Evolutionary conservation across 140 eudicot species (phyloP), one percentile per base, ranked within the genome.

Genomic region (Stevia rebaudiana): DNA sequence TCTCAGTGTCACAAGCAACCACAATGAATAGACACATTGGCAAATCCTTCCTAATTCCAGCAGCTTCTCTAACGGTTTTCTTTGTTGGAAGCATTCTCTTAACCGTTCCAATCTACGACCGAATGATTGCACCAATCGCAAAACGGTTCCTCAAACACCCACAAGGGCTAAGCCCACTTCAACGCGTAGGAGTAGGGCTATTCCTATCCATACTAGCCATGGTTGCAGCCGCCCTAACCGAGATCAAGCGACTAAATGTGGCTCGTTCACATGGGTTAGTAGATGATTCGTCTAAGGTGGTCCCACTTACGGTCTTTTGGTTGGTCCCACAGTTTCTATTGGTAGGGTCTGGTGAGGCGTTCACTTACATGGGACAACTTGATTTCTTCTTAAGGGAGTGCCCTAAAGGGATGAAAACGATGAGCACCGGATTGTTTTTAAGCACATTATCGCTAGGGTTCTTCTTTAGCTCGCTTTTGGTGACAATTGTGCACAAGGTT

Each of bases 391-490:
- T 79, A 6, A 85, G 76, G 68, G 88, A 84, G 79, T 84, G 88
- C 35, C 94, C 94, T 0, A 84, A 82, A 61, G 94, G 94, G 55
- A 84, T 84, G 94, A 84, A 84, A 67, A 82, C 94, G 4, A 84
- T 84, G 81, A 84, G 94, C 77, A 84, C 94, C 0, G 94, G 94
- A 46, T 72, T 84, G 64, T 84, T 84, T 60, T 59, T 84, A 62
- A 82, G 85, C 71, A 84, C 94, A 0, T 67, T 84, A 23, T 69
- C 88, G 0, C 61, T 82, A 43, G 94, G 94, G 70, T 76, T 76
- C 64, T 84, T 84, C 78, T 42, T 82, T 31, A 84, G 88, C 77
- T 81, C 88, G 6, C 35, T 78, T 10, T 72, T 84, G 47, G 88
- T 84, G 19, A 53, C 83, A 3, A 70, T 84, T 19, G 83, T 84